phyloP scores from a whole-genome alignment of 805 yeast species.

The Metahyphopichia silvanorum region DNA sequence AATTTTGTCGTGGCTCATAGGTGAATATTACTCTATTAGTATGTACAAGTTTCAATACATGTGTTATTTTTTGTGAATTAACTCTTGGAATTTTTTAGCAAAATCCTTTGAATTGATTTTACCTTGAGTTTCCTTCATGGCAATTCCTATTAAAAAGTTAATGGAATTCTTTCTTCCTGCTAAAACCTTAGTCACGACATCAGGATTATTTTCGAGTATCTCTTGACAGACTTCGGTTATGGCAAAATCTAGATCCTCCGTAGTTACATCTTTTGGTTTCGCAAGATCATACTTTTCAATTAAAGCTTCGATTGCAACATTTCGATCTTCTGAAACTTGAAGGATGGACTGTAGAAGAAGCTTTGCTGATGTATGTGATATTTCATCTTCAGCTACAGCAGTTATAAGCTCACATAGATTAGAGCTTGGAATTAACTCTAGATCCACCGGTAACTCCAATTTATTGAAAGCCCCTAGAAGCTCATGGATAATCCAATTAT shows the following conservation, averaged over 20 bases:
- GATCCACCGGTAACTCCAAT: slow-evolving; percentile 35
- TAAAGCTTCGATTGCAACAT: slow-evolving; percentile 34
- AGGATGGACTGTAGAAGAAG: slow-evolving; percentile 61
- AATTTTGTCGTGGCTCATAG: slow-evolving; percentile 11
- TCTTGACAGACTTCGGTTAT: slow-evolving; percentile 41
- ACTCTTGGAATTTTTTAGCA: slow-evolving; percentile 19
- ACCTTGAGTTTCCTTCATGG: slow-evolving; percentile 79
- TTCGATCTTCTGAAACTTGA: slow-evolving; percentile 39
- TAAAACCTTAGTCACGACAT: slow-evolving; percentile 54
- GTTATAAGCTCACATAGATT: slow-evolving; percentile 54
- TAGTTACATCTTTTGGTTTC: slow-evolving; percentile 21
- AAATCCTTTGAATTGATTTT: slow-evolving; percentile 36
- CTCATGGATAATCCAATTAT: slow-evolving; percentile 84
- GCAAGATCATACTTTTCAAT: slow-evolving; percentile 54
- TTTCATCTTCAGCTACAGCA: slow-evolving; percentile 40
- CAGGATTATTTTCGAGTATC: slow-evolving; percentile 44
- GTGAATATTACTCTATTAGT: slow-evolving; percentile 1
- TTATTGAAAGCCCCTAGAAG: slow-evolving; percentile 66
- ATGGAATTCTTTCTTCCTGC: slow-evolving; percentile 63
- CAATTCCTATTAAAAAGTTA: slow-evolving; percentile 80
- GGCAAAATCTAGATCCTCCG: slow-evolving; percentile 30
- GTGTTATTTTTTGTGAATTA: slow-evolving; percentile 9
- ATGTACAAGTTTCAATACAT: not conserved
- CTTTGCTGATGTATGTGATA: slow-evolving; percentile 71
- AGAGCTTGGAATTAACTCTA: slow-evolving; percentile 27